Evolutionary conservation across 2,329 filamentous ascomycete species (phyloP).

Genomic region (Penicillium sp.): DNA sequence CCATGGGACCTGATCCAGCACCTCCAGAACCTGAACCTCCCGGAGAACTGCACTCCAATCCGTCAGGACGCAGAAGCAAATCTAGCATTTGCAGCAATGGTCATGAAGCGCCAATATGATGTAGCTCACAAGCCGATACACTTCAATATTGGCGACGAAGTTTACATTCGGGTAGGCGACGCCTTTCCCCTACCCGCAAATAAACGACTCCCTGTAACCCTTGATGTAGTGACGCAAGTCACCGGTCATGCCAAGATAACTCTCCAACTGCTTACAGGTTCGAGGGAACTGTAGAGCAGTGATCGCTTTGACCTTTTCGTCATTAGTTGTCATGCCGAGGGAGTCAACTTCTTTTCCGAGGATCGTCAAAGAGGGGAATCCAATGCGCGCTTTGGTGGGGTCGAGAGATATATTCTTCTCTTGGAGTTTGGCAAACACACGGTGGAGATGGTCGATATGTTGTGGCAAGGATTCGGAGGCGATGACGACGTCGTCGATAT

Average conservation of each 20-base stretch:
- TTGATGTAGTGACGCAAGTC: neutral
- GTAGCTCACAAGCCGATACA: neutral
- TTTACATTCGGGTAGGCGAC: neutral
- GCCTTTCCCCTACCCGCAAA: too few relatives aligned
- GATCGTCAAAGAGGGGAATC: neutral
- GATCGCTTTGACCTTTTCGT: neutral
- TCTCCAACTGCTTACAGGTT: conserved; percentile 1
- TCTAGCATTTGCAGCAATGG: neutral
- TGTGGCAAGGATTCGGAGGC: neutral
- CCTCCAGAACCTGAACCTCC: too few relatives aligned
- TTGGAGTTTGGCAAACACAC: neutral
- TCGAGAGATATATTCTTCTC: neutral
- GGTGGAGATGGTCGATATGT: neutral
- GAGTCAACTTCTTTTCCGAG: neutral
- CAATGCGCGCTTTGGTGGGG: neutral
- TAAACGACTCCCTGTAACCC: too few relatives aligned
- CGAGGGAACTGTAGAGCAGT: neutral
- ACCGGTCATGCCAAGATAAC: conserved; percentile 1
- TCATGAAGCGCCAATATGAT: neutral
- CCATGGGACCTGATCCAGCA: neutral
- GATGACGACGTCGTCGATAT: neutral
- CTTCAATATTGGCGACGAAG: neutral
- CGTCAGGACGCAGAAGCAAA: neutral
- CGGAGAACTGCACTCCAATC: too few relatives aligned
- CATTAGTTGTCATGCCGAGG: neutral